phyloP scores from a whole-genome alignment of 768 basidiomycete genomes.

The Suillus weaverae region DNA sequence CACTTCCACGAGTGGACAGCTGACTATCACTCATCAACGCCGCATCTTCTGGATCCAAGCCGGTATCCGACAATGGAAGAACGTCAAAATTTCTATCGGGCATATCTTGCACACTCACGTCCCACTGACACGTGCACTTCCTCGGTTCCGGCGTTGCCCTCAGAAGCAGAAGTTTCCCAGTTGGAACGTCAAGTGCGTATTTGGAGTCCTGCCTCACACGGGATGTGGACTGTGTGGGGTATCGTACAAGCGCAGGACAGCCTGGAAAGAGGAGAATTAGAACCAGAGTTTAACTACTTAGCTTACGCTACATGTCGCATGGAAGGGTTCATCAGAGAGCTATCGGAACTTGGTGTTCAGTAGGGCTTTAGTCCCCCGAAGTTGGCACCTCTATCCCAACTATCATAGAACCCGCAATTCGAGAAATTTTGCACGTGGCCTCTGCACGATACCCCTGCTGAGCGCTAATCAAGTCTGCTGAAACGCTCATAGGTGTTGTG shows the following conservation, averaged over 20 bases:
- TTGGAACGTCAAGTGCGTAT: constrained; percentile 78
- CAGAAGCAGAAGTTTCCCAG: constrained; percentile 48
- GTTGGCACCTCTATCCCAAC: not conserved
- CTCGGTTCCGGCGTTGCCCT: constrained; percentile 17
- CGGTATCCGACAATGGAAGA: constrained; percentile 73
- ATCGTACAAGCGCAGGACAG: constrained; percentile 86
- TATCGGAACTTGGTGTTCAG: constrained; percentile 45
- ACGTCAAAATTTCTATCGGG: constrained; percentile 79
- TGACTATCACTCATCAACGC: constrained; percentile 73
- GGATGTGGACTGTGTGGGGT: constrained; percentile 94
- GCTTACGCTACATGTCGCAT: constrained; percentile 74
- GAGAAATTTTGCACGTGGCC: not conserved
- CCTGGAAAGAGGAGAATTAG: constrained; percentile 53
- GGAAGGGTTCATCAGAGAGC: constrained; percentile 58
- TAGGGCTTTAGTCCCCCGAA: not conserved
- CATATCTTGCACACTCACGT: constrained; percentile 68
- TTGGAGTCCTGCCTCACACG: constrained; percentile 92
- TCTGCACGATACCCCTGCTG: not conserved
- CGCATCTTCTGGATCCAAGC: constrained; percentile 62
- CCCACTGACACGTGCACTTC: constrained; percentile 16
- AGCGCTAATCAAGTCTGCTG: not conserved
- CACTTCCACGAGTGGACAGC: constrained; percentile 98
- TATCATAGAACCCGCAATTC: not conserved
- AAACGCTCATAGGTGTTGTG: not conserved
- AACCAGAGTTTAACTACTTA: constrained; percentile 89